Conservation (phyloP, 768 basidiomycete species). For the Phylloporus scabripes region DNA sequence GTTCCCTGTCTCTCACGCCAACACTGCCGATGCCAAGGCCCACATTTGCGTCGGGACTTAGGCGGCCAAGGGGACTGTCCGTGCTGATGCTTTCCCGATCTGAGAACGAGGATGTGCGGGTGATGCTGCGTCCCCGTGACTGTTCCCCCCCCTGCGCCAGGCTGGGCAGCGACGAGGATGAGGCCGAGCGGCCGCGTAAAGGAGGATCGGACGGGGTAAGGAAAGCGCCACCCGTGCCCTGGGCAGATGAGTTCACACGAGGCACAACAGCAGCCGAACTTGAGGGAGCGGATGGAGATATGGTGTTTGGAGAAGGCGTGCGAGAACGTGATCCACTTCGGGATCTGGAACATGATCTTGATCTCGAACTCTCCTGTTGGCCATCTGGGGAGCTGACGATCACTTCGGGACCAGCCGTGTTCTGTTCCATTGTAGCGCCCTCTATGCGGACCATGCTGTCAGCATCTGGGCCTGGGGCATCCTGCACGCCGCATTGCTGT, state of each 20-base stretch:
- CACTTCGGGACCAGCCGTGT: slow-evolving; percentile 24
- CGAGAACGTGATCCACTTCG: slow-evolving; percentile 38
- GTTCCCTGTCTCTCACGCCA: slow-evolving; percentile 33
- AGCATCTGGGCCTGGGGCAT: slow-evolving; percentile 13
- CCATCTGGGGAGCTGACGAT: slow-evolving; percentile 35
- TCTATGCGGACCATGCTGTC: slow-evolving; percentile 5
- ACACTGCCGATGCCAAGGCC: slow-evolving; percentile 28
- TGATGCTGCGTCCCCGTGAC: slow-evolving; percentile 48
- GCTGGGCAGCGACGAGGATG: slow-evolving; percentile 31
- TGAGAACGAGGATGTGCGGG: slow-evolving; percentile 52
- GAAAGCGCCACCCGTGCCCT: slow-evolving; percentile 19
- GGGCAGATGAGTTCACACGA: slow-evolving; percentile 8
- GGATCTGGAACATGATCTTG: slow-evolving; percentile 29
- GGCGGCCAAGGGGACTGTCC: slow-evolving; percentile 33
- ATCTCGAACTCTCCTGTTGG: slow-evolving; percentile 28
- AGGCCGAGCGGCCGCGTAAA: slow-evolving; percentile 27
- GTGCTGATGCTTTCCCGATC: slow-evolving; percentile 40
- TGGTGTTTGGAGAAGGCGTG: slow-evolving; percentile 40
- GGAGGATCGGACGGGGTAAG: slow-evolving; percentile 24
- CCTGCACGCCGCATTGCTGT: slow-evolving; percentile 4
- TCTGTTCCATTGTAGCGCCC: slow-evolving; percentile 4
- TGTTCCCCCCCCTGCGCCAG: slow-evolving; percentile 29
- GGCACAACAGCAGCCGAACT: slow-evolving; percentile 6
- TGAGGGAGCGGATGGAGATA: slow-evolving; percentile 10
- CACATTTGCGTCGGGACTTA: slow-evolving; percentile 35